These are phyloP conservation scores for Wickerhamiella parazyma DNA, from an alignment of 805 yeast species.

Conservation along the genomic window DNA sequence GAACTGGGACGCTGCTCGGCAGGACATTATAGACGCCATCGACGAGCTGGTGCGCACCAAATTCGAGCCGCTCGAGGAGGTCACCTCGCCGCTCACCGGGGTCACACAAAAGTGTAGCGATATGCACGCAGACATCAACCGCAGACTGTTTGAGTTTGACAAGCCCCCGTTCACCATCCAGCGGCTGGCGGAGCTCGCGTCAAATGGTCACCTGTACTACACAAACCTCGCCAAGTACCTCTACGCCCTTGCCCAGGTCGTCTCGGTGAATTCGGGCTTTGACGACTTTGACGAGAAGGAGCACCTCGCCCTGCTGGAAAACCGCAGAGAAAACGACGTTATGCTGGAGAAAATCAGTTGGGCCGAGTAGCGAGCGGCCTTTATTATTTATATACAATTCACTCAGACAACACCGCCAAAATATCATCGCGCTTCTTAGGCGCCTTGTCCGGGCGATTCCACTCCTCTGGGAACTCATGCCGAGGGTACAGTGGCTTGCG, in stretches of 20 bases:
- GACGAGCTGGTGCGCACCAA: neutral
- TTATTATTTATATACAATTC: conserved; percentile 7
- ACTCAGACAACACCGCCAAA: conserved; percentile 9
- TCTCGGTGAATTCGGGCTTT: conserved; percentile 11
- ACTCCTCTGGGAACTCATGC: conserved; percentile 55
- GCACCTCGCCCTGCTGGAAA: conserved; percentile 17
- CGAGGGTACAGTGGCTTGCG: conserved; percentile 30
- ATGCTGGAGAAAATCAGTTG: conserved; percentile 18
- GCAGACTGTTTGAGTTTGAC: conserved; percentile 10
- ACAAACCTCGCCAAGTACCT: conserved; percentile 17
- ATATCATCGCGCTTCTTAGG: conserved; percentile 33
- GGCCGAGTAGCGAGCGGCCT: conserved; percentile 3
- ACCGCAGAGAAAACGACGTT: conserved; percentile 19
- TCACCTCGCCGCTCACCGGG: conserved; percentile 18
- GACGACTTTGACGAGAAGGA: conserved; percentile 17
- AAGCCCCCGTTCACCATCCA: conserved; percentile 30
- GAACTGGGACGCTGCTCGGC: conserved; percentile 10
- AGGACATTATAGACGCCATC: conserved; percentile 5
- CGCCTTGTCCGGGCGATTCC: conserved; percentile 67
- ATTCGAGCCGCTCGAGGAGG: conserved; percentile 9
- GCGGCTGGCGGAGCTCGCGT: conserved; percentile 26
- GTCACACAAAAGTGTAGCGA: conserved; percentile 11
- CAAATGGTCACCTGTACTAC: conserved; percentile 20
- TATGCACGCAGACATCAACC: conserved; percentile 7
- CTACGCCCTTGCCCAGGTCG: conserved; percentile 15